Conservation (phyloP, 768 basidiomycete species). For the Boletus rufocinnamomeus region DNA sequence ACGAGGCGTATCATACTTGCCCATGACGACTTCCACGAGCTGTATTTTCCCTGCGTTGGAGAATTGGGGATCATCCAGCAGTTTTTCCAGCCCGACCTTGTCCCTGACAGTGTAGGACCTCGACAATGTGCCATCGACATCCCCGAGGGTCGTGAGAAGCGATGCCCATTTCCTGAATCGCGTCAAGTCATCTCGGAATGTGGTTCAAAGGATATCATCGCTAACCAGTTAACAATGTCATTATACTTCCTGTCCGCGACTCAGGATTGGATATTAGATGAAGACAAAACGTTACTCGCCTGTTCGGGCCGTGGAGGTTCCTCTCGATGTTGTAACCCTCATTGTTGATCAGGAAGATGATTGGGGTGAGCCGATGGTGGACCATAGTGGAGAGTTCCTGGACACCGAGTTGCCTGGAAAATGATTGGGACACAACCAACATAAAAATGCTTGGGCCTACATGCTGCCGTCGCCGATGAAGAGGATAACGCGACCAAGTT, state of each 20-base stretch:
- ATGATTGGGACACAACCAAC: constrained; percentile 8
- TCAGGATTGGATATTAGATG: not conserved
- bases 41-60: constrained; percentile 66
- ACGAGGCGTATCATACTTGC: constrained; percentile 67
- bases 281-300: constrained; percentile 34
- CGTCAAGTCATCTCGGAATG: not conserved
- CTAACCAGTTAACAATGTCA: constrained; percentile 74
- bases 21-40: constrained; percentile 81
- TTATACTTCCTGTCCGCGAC: constrained; percentile 67
- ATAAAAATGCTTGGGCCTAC: constrained; percentile 40
- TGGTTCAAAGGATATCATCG: not conserved
- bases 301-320: constrained; percentile 62
- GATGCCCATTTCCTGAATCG: constrained; percentile 58
- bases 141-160: constrained; percentile 62
- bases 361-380: constrained; percentile 67
- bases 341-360: constrained; percentile 83
- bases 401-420: constrained; percentile 67
- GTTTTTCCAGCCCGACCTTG: constrained; percentile 62
- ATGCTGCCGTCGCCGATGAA: constrained; percentile 87
- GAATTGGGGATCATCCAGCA: constrained; percentile 68
- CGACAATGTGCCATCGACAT: constrained; percentile 46
- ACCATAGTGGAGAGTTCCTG: constrained; percentile 90
- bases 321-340: constrained; percentile 88
- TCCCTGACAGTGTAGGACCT: constrained; percentile 67
- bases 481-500: constrained; percentile 68